A percentile compares a stretch with the other conserved stretches of the same genome.
Conservation (phyloP, 768 basidiomycete genomes). For the Cystobasidium ongulense region DNA sequence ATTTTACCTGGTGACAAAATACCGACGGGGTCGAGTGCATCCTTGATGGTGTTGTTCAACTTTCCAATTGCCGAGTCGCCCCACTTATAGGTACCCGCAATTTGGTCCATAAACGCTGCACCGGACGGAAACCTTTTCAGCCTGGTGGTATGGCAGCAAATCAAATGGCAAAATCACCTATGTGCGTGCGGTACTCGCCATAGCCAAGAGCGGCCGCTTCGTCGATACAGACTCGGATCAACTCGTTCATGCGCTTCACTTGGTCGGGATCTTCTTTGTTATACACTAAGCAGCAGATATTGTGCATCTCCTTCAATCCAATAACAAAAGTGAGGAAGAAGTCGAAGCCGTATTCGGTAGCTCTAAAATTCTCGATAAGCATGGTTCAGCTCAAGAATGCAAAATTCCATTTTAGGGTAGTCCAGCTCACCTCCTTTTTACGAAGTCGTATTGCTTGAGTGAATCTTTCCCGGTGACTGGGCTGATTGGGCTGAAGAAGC, state of each 20-base stretch:
- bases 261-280: conserved; percentile 29
- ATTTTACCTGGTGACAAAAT: conserved; percentile 37
- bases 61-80: conserved; percentile 28
- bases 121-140: background rate
- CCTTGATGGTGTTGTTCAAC: conserved; percentile 36
- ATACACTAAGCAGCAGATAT: conserved; percentile 30
- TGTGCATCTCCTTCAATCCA: conserved; percentile 17
- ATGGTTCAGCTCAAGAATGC: background rate
- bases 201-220: conserved; percentile 30
- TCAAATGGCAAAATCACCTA: background rate
- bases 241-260: conserved; percentile 8
- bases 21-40: conserved; percentile 38
- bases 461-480: conserved; percentile 11
- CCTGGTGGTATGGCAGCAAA: background rate
- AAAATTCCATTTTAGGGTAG: background rate
- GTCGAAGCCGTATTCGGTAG: conserved; percentile 31
- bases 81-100: conserved; percentile 34
- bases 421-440: conserved; percentile 15
- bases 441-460: conserved; percentile 23
- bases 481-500: conserved; percentile 37
- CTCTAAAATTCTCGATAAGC: too few relatives aligned
- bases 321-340: conserved; percentile 35
- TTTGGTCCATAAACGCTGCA: conserved; percentile 33
- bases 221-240: conserved; percentile 29
- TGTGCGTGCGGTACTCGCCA: conserved; percentile 35